Evolutionary conservation across 352 stramenopile species (phyloP).

Genomic region (Phytophthora citrophthora): DNA sequence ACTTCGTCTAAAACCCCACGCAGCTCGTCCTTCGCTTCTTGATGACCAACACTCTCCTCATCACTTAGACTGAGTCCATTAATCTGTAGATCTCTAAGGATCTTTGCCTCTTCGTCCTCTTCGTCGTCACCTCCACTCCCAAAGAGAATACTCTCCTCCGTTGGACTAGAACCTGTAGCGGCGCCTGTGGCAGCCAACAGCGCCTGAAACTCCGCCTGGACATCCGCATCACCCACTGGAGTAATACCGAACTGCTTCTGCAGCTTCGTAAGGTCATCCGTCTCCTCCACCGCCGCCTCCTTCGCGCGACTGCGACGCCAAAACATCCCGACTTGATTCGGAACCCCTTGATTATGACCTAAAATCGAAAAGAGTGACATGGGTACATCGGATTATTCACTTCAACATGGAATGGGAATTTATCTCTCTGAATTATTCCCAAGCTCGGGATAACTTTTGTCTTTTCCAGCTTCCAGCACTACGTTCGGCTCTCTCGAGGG

Average conservation of each 20-base stretch:
- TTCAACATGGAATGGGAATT: constrained; percentile 3
- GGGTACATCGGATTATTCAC: constrained; percentile 1
- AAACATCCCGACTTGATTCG: constrained; percentile 48
- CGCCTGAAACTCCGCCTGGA: constrained; percentile 67
- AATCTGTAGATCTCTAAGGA: constrained; percentile 60
- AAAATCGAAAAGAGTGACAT: constrained; percentile 25
- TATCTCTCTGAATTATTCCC: constrained; percentile 16
- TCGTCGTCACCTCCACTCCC: constrained; percentile 29
- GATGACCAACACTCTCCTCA: constrained; percentile 21
- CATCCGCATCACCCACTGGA: constrained; percentile 68
- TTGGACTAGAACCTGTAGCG: constrained; percentile 42
- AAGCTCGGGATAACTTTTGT: constrained; percentile 18
- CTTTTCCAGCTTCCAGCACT: constrained; percentile 12
- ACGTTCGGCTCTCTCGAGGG: constrained; percentile 51
- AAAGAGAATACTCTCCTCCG: constrained; percentile 55
- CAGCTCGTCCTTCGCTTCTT: constrained; percentile 45
- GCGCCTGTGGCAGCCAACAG: constrained; percentile 43
- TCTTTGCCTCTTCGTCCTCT: constrained; percentile 68
- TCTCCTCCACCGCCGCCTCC: constrained; percentile 20
- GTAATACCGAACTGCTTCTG: constrained; percentile 84
- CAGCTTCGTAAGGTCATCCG: constrained; percentile 62
- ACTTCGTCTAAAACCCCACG: constrained; percentile 42
- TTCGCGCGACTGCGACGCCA: constrained; percentile 58
- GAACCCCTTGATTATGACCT: constrained; percentile 2
- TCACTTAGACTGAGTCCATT: constrained; percentile 36